These are phyloP conservation scores for Cyberlindnera samutprakarnensis DNA, from an alignment of 805 yeast genomes.

Conservation along the genomic window DNA sequence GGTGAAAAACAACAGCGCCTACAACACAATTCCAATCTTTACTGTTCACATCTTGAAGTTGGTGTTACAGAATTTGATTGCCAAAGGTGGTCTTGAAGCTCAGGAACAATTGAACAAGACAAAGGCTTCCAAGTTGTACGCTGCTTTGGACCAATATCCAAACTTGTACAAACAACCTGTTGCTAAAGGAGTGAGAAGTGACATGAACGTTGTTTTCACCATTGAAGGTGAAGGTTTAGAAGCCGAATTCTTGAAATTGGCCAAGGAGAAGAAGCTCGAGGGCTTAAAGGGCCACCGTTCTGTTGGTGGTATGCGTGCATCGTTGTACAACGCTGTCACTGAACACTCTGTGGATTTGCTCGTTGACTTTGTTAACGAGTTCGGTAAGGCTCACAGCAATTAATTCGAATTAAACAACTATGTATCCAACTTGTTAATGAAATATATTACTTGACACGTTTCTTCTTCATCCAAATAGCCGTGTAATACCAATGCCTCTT, in stretches of 20 bases:
- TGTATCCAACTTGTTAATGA: conserved; percentile 30
- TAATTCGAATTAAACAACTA: neutral
- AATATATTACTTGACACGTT: conserved; percentile 58
- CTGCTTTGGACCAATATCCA: conserved; percentile 59
- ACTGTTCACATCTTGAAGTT: conserved; percentile 80
- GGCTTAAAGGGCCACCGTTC: conserved; percentile 96
- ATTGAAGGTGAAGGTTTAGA: conserved; percentile 58
- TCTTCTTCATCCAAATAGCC: conserved; percentile 59
- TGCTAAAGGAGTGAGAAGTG: conserved; percentile 55
- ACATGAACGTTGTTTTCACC: conserved; percentile 92
- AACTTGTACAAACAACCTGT: conserved; percentile 62
- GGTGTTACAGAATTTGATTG: conserved; percentile 57
- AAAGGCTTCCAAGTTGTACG: conserved; percentile 62
- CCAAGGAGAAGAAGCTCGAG: conserved; percentile 48
- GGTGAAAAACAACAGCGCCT: conserved; percentile 83
- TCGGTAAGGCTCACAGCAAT: conserved; percentile 26
- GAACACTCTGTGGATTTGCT: conserved; percentile 9
- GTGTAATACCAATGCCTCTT: conserved; percentile 56
- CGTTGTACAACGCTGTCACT: conserved; percentile 82
- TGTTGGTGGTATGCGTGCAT: conserved; percentile 95
- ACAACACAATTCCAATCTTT: conserved; percentile 93
- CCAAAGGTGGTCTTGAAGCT: conserved; percentile 61
- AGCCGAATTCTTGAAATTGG: conserved; percentile 59
- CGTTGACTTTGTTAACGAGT: conserved; percentile 8
- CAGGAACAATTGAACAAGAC: conserved; percentile 50